These are phyloP conservation scores for Fraxinus platypoda DNA, from an alignment of 305 asterid genomes.

Conservation along the genomic window DNA sequence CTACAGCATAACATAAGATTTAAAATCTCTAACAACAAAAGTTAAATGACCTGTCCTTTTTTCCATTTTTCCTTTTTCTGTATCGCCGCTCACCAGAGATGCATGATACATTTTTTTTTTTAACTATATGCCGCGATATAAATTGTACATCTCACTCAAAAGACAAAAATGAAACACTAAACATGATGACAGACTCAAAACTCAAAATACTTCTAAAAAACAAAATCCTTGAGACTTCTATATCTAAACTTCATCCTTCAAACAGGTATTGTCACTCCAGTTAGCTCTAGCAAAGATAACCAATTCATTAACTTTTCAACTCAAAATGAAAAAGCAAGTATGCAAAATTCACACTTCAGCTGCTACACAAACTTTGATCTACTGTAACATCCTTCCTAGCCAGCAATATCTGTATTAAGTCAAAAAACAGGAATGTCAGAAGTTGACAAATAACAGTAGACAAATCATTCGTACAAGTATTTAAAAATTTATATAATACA, in stretches of 20 bases:
- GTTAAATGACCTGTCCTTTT: constrained; percentile 10
- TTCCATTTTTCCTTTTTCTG: constrained; percentile 2
- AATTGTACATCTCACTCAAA: constrained; percentile 31
- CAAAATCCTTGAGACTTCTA: constrained; percentile 28
- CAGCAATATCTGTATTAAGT: constrained; percentile 22
- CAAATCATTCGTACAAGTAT: not conserved
- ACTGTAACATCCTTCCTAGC: constrained; percentile 22
- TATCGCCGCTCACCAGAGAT: constrained; percentile 26
- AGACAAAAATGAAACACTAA: constrained; percentile 18
- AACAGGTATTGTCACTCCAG: constrained; percentile 27
- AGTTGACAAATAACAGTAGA: not conserved
- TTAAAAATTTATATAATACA: not conserved
- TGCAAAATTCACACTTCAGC: constrained; percentile 26
- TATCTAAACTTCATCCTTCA: constrained; percentile 24
- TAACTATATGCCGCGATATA: constrained; percentile 30
- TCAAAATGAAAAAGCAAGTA: not conserved
- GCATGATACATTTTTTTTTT: constrained; percentile 25
- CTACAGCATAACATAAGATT: not conserved
- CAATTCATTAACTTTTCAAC: constrained; percentile 22
- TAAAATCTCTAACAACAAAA: not conserved
- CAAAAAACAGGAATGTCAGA: not conserved
- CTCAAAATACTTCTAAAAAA: not conserved
- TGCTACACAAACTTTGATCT: constrained; percentile 23
- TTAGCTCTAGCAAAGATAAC: constrained; percentile 29
- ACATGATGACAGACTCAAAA: not conserved